Base-by-base conservation (phyloP, 2,329 filamentous ascomycete genomes). In the Tolypocladium album region DNA sequence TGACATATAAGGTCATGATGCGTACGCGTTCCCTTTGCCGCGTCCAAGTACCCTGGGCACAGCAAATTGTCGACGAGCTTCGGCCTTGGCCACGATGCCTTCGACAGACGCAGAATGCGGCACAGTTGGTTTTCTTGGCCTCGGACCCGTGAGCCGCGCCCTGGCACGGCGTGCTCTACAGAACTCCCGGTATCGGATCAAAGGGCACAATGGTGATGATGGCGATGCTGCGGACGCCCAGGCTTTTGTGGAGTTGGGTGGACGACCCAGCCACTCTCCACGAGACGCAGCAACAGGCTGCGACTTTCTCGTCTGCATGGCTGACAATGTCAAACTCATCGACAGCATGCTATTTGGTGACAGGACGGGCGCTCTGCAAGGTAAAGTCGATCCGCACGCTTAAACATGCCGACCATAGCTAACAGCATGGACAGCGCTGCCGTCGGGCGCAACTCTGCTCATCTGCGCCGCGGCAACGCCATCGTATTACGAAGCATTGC, bases 291-390 rank as follows among this genome's bases (percentile, higher is more conserved):
- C 40, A 22, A 56, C 58, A 20, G 47, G 39, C n/a, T 55, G 61
- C 22, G 58, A 57, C 3, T 42, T 62, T 34, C 60, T 60, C 15
- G 86, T 88, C 62, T 85, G 88, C 75, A 82, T 83, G 0, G 80
- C 82, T 1, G 85, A 79, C 0, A 73, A 78, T 0, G 72, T 77
- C 0, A 75, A 75, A 3, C 79, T 79, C 3, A 70, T 88, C 2
- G 71, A 78, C 27, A 15, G 31, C 8, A 34, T 34, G 47, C 8
- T 52, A 15, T 52, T 52, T n/a, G 17, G 3, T 20, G 47, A 52
- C 5, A 52, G 34, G 8, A n/a, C 24, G 3, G 47, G 47, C 2
- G 47, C 47, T 34, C 27, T 52, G 27, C 8, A 20, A 52, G 47
- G 47, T 52, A 22, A 11, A 3, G 15, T 20, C 6, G 1, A 20